Conservation (phyloP, 148 eudicot genomes). For the Salicornia ramosissima region DNA sequence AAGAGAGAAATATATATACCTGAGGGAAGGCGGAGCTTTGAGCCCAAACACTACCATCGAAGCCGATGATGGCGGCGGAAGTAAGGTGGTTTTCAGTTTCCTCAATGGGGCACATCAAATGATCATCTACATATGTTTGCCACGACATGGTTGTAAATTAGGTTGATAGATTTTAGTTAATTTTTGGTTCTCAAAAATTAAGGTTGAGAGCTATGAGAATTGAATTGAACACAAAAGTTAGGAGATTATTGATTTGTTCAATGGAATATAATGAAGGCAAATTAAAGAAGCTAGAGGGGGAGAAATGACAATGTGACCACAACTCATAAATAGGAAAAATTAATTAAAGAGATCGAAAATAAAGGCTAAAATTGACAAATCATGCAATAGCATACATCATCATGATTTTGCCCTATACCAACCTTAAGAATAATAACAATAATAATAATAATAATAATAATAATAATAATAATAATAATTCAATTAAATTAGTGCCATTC, state of each 20-base stretch:
- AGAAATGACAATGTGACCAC: constrained; percentile 4
- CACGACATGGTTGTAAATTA: constrained; percentile 39
- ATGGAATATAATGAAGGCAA: background rate
- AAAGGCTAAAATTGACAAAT: background rate
- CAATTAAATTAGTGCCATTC: constrained; percentile 30
- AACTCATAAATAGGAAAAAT: constrained; percentile 24
- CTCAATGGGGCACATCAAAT: constrained; percentile 54
- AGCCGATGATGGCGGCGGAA: constrained; percentile 48
- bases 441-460: background rate
- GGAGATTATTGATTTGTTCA: background rate
- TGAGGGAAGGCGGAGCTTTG: constrained; percentile 45
- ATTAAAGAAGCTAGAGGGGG: background rate
- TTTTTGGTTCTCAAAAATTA: background rate
- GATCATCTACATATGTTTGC: constrained; percentile 52
- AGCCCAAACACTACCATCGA: constrained; percentile 49
- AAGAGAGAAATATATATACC: constrained; percentile 20
- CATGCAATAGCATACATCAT: background rate
- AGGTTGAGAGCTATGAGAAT: background rate
- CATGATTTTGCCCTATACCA: background rate
- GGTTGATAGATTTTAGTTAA: background rate
- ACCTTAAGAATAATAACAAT: no score
- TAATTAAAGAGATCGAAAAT: background rate
- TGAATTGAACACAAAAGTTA: background rate
- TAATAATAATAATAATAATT: constrained; percentile 3
- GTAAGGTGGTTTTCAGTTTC: constrained; percentile 37